These are phyloP conservation scores for Lentinula sp. DNA, from an alignment of 768 basidiomycete species.

Conservation along the genomic window DNA sequence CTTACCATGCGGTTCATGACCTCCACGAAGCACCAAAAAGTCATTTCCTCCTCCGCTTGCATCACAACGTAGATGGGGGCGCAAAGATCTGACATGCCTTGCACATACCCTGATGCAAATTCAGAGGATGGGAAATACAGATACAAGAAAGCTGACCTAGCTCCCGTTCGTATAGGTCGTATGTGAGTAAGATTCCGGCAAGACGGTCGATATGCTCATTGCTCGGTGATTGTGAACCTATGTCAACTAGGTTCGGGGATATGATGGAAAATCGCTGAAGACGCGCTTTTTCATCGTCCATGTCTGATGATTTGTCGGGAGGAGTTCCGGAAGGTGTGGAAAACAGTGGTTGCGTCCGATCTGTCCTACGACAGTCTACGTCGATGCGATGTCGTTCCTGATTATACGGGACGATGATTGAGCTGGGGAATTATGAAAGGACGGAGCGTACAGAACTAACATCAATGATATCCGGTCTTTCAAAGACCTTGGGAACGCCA, in stretches of 20 bases:
- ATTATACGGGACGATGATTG: not conserved
- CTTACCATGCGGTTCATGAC: slow-evolving; percentile 94
- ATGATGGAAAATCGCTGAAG: slow-evolving; percentile 61
- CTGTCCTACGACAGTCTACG: slow-evolving; percentile 95
- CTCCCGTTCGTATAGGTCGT: slow-evolving; percentile 85
- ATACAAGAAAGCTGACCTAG: slow-evolving; percentile 50
- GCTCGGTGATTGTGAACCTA: slow-evolving; percentile 81
- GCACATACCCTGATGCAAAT: slow-evolving; percentile 75
- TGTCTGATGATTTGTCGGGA: slow-evolving; percentile 20
- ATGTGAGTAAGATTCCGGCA: slow-evolving; percentile 81
- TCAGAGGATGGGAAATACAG: slow-evolving; percentile 10
- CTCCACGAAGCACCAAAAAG: slow-evolving; percentile 95
- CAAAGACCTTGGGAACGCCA: slow-evolving; percentile 76
- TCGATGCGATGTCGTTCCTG: slow-evolving; percentile 91
- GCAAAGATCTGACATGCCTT: slow-evolving; percentile 97
- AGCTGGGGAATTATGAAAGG: slow-evolving; percentile 6
- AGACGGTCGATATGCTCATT: slow-evolving; percentile 92
- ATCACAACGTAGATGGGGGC: slow-evolving; percentile 91
- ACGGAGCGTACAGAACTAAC: slow-evolving; percentile 33
- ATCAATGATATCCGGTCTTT: slow-evolving; percentile 75
- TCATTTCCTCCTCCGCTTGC: slow-evolving; percentile 82
- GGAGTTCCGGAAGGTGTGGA: slow-evolving; percentile 29
- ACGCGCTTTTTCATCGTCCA: slow-evolving; percentile 51
- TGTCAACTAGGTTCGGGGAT: slow-evolving; percentile 64
- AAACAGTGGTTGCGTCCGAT: slow-evolving; percentile 90